phyloP scores from a whole-genome alignment of 257 asterid genomes.

The Solanum neorickii region DNA sequence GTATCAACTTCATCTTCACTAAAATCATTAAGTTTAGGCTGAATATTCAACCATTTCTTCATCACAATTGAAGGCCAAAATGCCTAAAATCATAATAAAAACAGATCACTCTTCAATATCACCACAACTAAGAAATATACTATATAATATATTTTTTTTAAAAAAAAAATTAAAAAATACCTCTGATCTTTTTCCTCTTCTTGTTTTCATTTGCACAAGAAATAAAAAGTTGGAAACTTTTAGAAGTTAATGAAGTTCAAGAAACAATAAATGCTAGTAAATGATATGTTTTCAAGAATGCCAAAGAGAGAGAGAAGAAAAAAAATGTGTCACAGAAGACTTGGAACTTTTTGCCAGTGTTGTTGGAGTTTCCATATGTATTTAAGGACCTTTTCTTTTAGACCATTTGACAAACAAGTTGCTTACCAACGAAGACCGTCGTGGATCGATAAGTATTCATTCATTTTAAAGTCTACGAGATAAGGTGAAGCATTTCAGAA shows the following conservation, averaged over 20 bases:
- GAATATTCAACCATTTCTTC: conserved; percentile 90
- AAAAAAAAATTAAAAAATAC: conserved; percentile 4
- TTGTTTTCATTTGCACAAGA: conserved; percentile 27
- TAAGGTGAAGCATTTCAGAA: neutral
- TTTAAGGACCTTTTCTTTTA: neutral
- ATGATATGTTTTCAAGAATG: neutral
- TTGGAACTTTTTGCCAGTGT: neutral
- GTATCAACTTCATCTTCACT: conserved; percentile 94
- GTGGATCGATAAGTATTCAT: neutral
- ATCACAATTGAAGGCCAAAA: conserved; percentile 92
- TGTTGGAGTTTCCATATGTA: conserved; percentile 7
- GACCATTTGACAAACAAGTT: neutral
- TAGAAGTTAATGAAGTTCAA: conserved; percentile 2
- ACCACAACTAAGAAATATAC: neutral
- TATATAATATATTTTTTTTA: neutral
- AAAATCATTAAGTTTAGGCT: conserved; percentile 65
- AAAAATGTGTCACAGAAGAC: neutral
- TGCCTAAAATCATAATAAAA: conserved; percentile 25
- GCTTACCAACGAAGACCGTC: neutral
- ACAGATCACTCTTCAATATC: neutral
- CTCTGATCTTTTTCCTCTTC: conserved; percentile 56
- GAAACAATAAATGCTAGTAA: neutral
- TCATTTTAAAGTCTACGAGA: neutral
- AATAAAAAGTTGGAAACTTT: neutral
- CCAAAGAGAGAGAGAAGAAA: neutral